Evolutionary conservation across 306 rosid genomes (phyloP).

Genomic region (Begonia loranthoides): DNA sequence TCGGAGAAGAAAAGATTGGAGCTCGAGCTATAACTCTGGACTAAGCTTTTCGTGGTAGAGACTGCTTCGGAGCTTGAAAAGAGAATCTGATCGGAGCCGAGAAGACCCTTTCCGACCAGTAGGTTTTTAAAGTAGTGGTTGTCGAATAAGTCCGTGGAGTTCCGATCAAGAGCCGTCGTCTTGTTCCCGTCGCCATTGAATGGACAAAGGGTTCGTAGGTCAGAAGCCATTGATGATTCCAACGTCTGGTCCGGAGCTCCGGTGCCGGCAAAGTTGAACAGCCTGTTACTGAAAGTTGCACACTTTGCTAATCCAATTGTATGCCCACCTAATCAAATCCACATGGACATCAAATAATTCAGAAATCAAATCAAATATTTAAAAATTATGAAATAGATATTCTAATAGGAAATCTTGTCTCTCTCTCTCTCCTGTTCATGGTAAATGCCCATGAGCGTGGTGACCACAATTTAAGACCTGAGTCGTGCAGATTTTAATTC

Average conservation of each 20-base stretch:
- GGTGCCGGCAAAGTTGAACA: slow-evolving; percentile 57
- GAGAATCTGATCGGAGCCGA: slow-evolving; percentile 63
- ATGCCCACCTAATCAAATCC: slow-evolving; percentile 46
- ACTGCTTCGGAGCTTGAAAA: slow-evolving; percentile 30
- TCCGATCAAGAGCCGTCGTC: slow-evolving; percentile 44
- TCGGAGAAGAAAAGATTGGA: slow-evolving; percentile 31
- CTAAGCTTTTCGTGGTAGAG: slow-evolving; percentile 38
- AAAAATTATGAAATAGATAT: too few relatives aligned
- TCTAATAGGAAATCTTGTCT: too few relatives aligned
- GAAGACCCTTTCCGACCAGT: slow-evolving; percentile 44
- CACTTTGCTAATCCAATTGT: slow-evolving; percentile 73
- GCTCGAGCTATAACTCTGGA: slow-evolving; percentile 34
- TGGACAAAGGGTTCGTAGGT: slow-evolving; percentile 60
- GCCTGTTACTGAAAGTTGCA: slow-evolving; percentile 41
- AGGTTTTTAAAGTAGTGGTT: slow-evolving; percentile 65
- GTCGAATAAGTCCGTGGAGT: slow-evolving; percentile 73
- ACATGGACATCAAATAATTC: too few relatives aligned
- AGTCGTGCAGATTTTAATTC: too few relatives aligned
- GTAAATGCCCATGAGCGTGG: too few relatives aligned
- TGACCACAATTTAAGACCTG: too few relatives aligned
- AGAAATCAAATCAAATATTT: too few relatives aligned
- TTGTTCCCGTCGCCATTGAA: slow-evolving; percentile 43
- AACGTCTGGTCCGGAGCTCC: slow-evolving; percentile 48
- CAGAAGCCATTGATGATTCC: slow-evolving; percentile 30
- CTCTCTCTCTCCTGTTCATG: too few relatives aligned